These are phyloP conservation scores for Colletotrichum cereale DNA, from an alignment of 2,329 filamentous ascomycete genomes.

Conservation along the genomic window DNA sequence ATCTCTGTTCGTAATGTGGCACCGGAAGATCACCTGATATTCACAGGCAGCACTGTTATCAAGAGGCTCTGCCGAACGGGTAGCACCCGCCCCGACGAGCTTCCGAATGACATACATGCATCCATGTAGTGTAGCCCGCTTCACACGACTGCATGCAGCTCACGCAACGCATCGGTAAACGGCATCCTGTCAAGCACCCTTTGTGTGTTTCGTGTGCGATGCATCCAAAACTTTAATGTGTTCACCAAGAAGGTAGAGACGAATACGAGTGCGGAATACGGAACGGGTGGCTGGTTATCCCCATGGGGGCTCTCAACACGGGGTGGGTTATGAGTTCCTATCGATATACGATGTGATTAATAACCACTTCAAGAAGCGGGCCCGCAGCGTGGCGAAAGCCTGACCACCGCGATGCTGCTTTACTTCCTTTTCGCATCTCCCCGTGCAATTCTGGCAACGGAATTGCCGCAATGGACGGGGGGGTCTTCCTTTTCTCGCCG, in stretches of 20 bases:
- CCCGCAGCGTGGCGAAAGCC: background rate
- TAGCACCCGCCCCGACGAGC: too few species aligned
- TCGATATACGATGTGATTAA: background rate
- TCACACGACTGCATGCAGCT: background rate
- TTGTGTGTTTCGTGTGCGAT: background rate
- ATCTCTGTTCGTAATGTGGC: background rate
- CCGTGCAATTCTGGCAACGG: background rate
- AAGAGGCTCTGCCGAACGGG: background rate
- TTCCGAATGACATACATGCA: background rate
- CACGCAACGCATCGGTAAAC: background rate
- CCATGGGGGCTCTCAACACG: background rate
- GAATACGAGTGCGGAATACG: conserved; percentile 1
- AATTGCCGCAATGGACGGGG: background rate
- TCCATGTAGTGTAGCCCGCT: background rate
- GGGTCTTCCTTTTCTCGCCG: background rate
- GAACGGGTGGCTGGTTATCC: background rate
- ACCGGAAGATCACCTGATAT: background rate
- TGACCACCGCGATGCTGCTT: background rate
- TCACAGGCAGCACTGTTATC: background rate
- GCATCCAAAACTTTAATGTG: background rate
- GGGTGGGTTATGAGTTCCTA: background rate
- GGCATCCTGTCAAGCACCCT: background rate
- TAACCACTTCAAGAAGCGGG: too few species aligned
- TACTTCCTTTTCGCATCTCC: background rate
- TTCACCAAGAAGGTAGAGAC: background rate